Percentiles rank a stretch among this genome's conserved stretches.
Evolutionary conservation across 441 rosid species (phyloP).

Genomic region (Iberis amara): DNA sequence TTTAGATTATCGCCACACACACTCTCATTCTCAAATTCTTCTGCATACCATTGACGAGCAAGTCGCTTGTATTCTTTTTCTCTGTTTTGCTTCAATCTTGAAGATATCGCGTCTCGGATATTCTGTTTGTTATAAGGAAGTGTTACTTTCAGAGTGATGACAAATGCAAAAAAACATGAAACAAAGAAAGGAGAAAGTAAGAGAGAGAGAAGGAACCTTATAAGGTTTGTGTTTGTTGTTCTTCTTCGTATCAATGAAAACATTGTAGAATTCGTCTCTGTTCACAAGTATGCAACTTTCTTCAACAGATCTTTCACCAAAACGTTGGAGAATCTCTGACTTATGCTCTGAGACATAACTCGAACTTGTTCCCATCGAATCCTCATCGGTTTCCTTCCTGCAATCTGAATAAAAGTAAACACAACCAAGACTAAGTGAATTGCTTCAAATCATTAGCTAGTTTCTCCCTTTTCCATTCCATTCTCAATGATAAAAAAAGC

Average conservation of each 20-base stretch:
- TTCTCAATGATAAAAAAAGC: slow-evolving; percentile 7
- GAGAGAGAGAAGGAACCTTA: slow-evolving; percentile 38
- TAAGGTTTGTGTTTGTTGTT: slow-evolving; percentile 46
- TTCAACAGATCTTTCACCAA: slow-evolving; percentile 39
- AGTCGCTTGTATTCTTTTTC: slow-evolving; percentile 58
- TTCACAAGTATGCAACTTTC: slow-evolving; percentile 61
- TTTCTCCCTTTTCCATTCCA: slow-evolving; percentile 1
- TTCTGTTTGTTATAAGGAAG: slow-evolving; percentile 33
- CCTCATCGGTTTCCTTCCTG: slow-evolving; percentile 23
- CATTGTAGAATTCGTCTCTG: slow-evolving; percentile 41
- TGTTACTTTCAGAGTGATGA: slow-evolving; percentile 12
- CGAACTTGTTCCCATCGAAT: slow-evolving; percentile 16
- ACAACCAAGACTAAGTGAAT: slow-evolving; percentile 18
- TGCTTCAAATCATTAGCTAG: slow-evolving; percentile 1
- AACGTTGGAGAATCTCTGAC: slow-evolving; percentile 28
- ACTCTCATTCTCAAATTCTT: slow-evolving; percentile 31
- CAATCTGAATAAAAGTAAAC: slow-evolving; percentile 31
- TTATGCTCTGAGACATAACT: slow-evolving; percentile 28
- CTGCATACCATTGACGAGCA: slow-evolving; percentile 37
- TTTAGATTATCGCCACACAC: slow-evolving; percentile 23
- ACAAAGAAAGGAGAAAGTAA: not conserved
- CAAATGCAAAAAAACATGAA: slow-evolving; percentile 2
- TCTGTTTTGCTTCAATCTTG: slow-evolving; percentile 55
- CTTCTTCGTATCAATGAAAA: slow-evolving; percentile 24
- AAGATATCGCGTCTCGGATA: slow-evolving; percentile 47